phyloP scores from a whole-genome alignment of 2,329 filamentous ascomycete species.

The Plenodomus lindquistii region DNA sequence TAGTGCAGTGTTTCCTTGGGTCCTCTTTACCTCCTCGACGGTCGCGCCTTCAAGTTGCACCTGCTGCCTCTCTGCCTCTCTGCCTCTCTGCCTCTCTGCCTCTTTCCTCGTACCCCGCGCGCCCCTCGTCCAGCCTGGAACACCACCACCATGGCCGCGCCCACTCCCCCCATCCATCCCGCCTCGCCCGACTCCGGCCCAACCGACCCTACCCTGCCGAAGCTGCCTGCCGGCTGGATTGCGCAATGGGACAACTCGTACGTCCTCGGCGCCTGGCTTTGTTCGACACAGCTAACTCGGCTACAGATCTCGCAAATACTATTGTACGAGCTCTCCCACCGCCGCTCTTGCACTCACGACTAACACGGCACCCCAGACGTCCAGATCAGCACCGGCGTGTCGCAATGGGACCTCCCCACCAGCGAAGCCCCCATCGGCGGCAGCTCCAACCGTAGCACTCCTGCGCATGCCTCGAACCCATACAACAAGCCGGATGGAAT shows the following conservation, averaged over 20 bases:
- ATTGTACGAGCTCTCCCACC: slow-evolving; percentile 31
- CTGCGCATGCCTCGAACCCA: slow-evolving; percentile 59
- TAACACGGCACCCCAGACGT: slow-evolving; percentile 50
- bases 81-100: background rate
- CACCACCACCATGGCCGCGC: slow-evolving; percentile 33
- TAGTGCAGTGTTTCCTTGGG: background rate
- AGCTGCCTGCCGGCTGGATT: slow-evolving; percentile 46
- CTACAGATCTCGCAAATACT: slow-evolving; percentile 45
- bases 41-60: no score
- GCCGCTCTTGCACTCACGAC: background rate
- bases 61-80: background rate
- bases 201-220: slow-evolving; percentile 43
- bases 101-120: background rate
- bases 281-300: slow-evolving; percentile 26
- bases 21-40: no score
- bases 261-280: slow-evolving; percentile 8
- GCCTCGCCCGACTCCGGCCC: slow-evolving; percentile 46
- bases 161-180: slow-evolving; percentile 43
- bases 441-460: slow-evolving; percentile 56
- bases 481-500: slow-evolving; percentile 58
- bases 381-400: slow-evolving; percentile 70
- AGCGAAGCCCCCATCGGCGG: slow-evolving; percentile 64
- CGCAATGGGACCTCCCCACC: slow-evolving; percentile 75
- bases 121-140: slow-evolving; percentile 5
- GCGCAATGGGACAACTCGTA: slow-evolving; percentile 47